Evolutionary conservation across 768 basidiomycete genomes (phyloP).

Genomic region (Mycena epipterygia): DNA sequence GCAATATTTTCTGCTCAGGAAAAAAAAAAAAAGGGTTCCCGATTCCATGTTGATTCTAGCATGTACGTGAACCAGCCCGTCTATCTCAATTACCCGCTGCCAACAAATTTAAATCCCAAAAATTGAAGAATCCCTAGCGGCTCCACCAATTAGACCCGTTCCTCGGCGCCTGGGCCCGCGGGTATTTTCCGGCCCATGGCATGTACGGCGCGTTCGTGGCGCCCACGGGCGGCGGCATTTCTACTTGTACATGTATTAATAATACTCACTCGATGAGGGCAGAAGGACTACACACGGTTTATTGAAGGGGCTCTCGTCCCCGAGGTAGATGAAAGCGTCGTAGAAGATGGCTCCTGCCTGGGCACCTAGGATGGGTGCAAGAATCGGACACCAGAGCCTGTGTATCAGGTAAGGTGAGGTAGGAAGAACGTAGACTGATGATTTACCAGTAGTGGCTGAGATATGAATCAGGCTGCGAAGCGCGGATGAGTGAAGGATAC

Average conservation of each 20-base stretch:
- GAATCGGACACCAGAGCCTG: background rate
- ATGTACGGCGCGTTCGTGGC: constrained; percentile 27
- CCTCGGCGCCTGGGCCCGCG: constrained; percentile 28
- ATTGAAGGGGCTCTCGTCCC: constrained; percentile 56
- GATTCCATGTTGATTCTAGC: no score
- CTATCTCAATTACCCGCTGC: constrained; percentile 13
- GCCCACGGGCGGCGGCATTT: constrained; percentile 25
- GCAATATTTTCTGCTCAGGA: no score
- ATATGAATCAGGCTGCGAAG: background rate
- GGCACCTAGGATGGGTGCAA: background rate
- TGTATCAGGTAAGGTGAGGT: no score
- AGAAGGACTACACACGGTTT: constrained; percentile 56
- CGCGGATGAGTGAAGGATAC: background rate
- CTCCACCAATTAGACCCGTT: constrained; percentile 10
- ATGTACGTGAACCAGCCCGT: no score
- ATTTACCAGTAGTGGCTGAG: background rate
- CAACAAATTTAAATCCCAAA: background rate
- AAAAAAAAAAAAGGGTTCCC: no score
- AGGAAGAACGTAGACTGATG: no score
- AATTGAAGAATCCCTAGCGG: background rate
- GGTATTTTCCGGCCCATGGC: constrained; percentile 21
- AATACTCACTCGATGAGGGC: background rate
- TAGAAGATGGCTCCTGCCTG: background rate
- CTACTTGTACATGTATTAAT: background rate
- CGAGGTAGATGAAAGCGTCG: background rate